Evolutionary conservation across 805 yeast genomes (phyloP).

Genomic region (Candida cerambycidarum): DNA sequence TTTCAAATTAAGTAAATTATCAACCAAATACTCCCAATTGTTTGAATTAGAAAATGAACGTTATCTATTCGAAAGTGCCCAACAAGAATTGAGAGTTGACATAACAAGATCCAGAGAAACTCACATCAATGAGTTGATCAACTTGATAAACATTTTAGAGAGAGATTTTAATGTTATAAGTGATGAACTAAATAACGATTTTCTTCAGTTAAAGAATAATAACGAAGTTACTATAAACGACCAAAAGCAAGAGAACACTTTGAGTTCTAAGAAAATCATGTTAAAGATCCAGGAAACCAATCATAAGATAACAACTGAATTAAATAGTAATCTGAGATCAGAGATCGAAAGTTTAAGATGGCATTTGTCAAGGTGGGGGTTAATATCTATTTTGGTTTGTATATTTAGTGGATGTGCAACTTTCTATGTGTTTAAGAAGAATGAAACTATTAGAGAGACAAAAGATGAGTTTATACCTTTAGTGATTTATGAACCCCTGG

Average conservation of each 20-base stretch:
- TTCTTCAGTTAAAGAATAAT: constrained; percentile 63
- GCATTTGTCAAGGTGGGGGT: constrained; percentile 89
- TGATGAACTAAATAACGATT: constrained; percentile 70
- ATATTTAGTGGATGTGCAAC: constrained; percentile 55
- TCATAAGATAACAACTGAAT: constrained; percentile 78
- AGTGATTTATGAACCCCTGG: constrained; percentile 46
- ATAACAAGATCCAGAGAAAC: constrained; percentile 69
- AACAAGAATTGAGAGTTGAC: constrained; percentile 80
- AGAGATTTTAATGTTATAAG: constrained; percentile 69
- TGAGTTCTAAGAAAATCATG: constrained; percentile 66
- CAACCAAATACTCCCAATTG: constrained; percentile 47
- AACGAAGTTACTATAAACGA: constrained; percentile 82
- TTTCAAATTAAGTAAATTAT: constrained; percentile 42
- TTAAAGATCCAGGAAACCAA: constrained; percentile 77
- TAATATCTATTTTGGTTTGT: constrained; percentile 68
- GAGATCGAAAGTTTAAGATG: constrained; percentile 89
- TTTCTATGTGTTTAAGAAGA: constrained; percentile 47
- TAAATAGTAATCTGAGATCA: constrained; percentile 77
- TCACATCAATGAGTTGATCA: constrained; percentile 65
- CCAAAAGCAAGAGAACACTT: constrained; percentile 80
- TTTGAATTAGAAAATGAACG: constrained; percentile 84
- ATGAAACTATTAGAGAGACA: constrained; percentile 16
- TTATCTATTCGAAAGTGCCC: constrained; percentile 89
- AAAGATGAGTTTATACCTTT: constrained; percentile 43
- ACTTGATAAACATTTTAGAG: constrained; percentile 66